Percentiles rank a stretch among this genome's conserved stretches.
Evolutionary conservation across 805 yeast species (phyloP).

Genomic region (Starmerella powellii): DNA sequence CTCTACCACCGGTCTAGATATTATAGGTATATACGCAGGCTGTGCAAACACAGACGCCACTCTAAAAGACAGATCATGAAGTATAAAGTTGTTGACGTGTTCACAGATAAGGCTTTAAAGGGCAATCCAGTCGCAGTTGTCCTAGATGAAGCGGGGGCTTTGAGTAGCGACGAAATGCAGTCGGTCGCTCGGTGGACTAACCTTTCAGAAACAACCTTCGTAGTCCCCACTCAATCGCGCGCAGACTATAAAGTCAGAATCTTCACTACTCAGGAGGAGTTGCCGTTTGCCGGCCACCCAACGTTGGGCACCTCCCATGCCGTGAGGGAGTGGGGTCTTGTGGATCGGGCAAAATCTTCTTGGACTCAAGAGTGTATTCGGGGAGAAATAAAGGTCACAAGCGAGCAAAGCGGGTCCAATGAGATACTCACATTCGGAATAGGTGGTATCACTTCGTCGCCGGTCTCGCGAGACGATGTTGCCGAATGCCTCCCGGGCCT

Average conservation of each 20-base stretch:
- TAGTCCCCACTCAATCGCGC: constrained; percentile 30
- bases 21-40: too few relatives aligned
- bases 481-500: not conserved
- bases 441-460: not conserved
- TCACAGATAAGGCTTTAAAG: constrained; percentile 31
- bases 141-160: constrained; percentile 29
- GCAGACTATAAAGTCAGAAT: constrained; percentile 43
- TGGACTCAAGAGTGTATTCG: constrained; percentile 19
- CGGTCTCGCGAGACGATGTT: constrained; percentile 1
- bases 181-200: constrained; percentile 48
- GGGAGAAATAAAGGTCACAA: constrained; percentile 32
- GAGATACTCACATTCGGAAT: constrained; percentile 8
- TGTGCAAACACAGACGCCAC: too few relatives aligned
- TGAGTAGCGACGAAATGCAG: constrained; percentile 36
- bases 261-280: constrained; percentile 37
- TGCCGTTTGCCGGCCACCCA: constrained; percentile 58
- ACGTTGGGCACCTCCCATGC: constrained; percentile 36
- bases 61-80: constrained; percentile 8
- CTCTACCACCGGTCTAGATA: too few relatives aligned
- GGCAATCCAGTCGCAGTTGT: constrained; percentile 51
- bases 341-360: constrained; percentile 10
- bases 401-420: constrained; percentile 28
- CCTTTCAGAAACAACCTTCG: constrained; percentile 46
- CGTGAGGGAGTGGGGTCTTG: constrained; percentile 10
- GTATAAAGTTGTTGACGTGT: constrained; percentile 33